Base-by-base conservation (phyloP, 805 yeast species). In the Yarrowia sp. region DNA sequence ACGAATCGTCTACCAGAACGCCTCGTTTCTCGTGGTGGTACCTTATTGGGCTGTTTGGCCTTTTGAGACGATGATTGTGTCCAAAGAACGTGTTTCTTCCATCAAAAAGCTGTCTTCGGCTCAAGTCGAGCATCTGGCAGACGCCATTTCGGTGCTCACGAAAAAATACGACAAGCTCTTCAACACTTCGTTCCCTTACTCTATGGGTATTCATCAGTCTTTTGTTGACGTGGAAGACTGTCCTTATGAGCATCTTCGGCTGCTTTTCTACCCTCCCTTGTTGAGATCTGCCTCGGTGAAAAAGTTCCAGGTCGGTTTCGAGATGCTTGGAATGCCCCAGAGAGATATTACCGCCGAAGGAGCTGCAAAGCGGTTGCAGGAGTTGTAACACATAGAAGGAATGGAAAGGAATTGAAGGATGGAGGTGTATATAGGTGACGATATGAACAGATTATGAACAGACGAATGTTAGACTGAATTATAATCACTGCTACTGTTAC, bases 11-110 rank as follows among this genome's bases (percentile, higher is more conserved):
- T 77, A 80, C 22, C 80, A 82, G 65, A 88, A 87, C 71, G 89
- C 83, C 66, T 78, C 85, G 4, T 88, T 88, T 68, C 69, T 88
- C 22, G 89, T 82, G 5, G 84, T 88, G 11, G 91, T 88, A 19
- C 92, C 92, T 64, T 88, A 84, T 72, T 88, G 93, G 93, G 92
- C 92, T 6, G 79, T 85, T 36, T 88, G 92, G 92, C 93, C 93
- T 16, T 88, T 87, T 72, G 92, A 88, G 75, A 84, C 90, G 6
- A 75, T 88, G 76, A 76, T 88, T 35, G 74, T 87, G 6, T 72
- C 90, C n/a, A 84, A 84, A 70, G 73, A 77, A 14, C 86, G 85
- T 66, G 75, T 85, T 61, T 74, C 81, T 24, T 81, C 85, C 12
- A 72, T 86, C 14, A 76, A 75, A 43, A 81, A 81, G 30, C 81